A percentile compares a stretch with the other conserved stretches of the same genome.
Evolutionary conservation across 441 rosid genomes (phyloP).

Genomic region (Kokia cookei): DNA sequence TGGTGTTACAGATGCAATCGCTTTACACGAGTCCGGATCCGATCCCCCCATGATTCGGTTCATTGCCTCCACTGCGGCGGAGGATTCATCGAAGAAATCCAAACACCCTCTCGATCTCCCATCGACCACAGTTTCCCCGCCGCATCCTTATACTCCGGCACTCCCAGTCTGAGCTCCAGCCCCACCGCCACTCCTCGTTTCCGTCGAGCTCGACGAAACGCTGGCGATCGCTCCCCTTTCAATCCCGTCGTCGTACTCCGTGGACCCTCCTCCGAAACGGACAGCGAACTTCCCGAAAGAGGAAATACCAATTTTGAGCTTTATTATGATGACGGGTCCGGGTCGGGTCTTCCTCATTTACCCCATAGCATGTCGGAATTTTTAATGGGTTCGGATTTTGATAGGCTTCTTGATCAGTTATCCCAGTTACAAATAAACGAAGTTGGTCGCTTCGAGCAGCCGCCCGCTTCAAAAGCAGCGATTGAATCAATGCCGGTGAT

Average conservation of each 20-base stretch:
- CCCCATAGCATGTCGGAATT: constrained; percentile 56
- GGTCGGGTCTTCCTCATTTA: constrained; percentile 51
- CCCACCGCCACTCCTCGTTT: constrained; percentile 12
- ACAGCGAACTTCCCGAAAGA: constrained; percentile 14
- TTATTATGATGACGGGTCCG: constrained; percentile 47
- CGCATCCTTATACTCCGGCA: constrained; percentile 13
- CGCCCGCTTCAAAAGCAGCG: constrained; percentile 57
- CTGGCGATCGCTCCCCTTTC: constrained; percentile 46
- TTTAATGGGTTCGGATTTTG: constrained; percentile 65
- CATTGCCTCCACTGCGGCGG: constrained; percentile 44
- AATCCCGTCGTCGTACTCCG: constrained; percentile 63
- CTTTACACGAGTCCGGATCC: constrained; percentile 19
- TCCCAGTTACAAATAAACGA: constrained; percentile 40
- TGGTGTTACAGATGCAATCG: constrained; percentile 61
- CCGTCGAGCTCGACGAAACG: constrained; percentile 23
- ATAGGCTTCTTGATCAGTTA: constrained; percentile 54
- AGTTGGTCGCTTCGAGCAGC: constrained; percentile 32
- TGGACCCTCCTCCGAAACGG: constrained; percentile 22
- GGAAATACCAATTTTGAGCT: constrained; percentile 37
- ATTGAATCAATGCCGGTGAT: constrained; percentile 60
- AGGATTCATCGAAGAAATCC: constrained; percentile 43
- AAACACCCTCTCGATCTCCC: constrained; percentile 20
- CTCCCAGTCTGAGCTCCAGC: constrained; percentile 10
- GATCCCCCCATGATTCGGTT: constrained; percentile 18
- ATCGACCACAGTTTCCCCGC: constrained; percentile 19